Conservation (phyloP, 192 early-diverging fungal species). For the Coemansia erecta region DNA sequence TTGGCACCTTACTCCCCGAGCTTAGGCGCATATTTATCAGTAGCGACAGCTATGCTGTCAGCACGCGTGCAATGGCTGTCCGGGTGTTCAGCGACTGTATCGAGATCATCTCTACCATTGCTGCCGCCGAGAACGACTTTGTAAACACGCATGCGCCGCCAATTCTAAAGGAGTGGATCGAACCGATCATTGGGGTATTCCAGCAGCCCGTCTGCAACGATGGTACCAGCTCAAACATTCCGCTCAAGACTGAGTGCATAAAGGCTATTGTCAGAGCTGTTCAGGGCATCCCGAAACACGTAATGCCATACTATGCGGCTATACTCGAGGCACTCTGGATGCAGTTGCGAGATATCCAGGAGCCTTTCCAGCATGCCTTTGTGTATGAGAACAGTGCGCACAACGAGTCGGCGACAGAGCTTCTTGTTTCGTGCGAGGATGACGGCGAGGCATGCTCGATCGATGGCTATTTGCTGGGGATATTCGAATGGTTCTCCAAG, state of each 20-base stretch:
- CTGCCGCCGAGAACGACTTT: conserved; percentile 70
- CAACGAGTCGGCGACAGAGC: conserved; percentile 31
- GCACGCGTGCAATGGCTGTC: conserved; percentile 72
- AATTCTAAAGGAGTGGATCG: conserved; percentile 76
- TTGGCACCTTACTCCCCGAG: conserved; percentile 83
- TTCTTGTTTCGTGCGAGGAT: conserved; percentile 36
- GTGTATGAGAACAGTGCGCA: conserved; percentile 44
- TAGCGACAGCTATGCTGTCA: conserved; percentile 17
- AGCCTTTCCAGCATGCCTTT: conserved; percentile 43
- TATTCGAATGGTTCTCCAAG: conserved; percentile 49
- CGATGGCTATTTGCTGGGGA: conserved; percentile 34
- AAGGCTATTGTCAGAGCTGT: conserved; percentile 33
- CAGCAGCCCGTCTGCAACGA: conserved; percentile 45
- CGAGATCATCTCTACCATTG: conserved; percentile 79
- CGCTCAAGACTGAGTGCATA: conserved; percentile 44
- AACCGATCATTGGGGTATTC: conserved; percentile 64
- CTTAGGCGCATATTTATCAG: conserved; percentile 74
- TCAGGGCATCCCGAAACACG: conserved; percentile 30
- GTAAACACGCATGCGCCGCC: conserved; percentile 71
- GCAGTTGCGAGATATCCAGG: conserved; percentile 35
- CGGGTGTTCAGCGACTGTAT: conserved; percentile 81
- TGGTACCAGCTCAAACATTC: conserved; percentile 28
- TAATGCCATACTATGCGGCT: conserved; percentile 19
- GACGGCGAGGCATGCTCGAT: conserved; percentile 29
- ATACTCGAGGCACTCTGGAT: conserved; percentile 39